Evolutionary conservation across 257 asterid species (phyloP).

Genomic region (Nyctanthes arbortristis): DNA sequence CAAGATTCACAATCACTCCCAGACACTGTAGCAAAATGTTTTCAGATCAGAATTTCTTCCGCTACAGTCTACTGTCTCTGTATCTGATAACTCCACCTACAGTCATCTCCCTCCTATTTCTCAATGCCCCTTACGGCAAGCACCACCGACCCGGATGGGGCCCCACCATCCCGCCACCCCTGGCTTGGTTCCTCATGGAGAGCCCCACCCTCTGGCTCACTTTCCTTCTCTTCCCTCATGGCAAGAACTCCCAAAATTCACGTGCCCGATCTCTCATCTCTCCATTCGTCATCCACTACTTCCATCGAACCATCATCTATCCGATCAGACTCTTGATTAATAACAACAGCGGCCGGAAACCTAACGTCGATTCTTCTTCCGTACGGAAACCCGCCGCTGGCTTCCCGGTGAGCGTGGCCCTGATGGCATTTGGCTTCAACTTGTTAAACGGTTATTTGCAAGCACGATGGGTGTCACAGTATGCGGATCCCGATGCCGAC

Average conservation of each 20-base stretch:
- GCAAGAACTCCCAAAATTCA: conserved; percentile 42
- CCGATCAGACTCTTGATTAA: conserved; percentile 44
- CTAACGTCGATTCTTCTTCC: neutral
- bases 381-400: conserved; percentile 16
- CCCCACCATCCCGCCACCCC: conserved; percentile 53
- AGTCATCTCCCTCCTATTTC: conserved; percentile 51
- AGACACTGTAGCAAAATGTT: conserved; percentile 40
- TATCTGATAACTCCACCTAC: conserved; percentile 49
- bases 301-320: conserved; percentile 59
- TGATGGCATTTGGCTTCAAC: conserved; percentile 49
- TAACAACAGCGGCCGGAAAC: conserved; percentile 17
- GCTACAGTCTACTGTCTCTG: conserved; percentile 34
- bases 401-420: conserved; percentile 47
- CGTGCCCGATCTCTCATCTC: conserved; percentile 47
- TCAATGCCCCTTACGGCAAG: conserved; percentile 73
- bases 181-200: conserved; percentile 74
- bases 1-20: neutral
- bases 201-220: conserved; percentile 74
- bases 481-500: conserved; percentile 37
- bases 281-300: conserved; percentile 61
- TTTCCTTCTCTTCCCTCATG: conserved; percentile 57
- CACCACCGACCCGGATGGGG: conserved; percentile 73
- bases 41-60: conserved; percentile 41
- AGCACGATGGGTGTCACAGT: conserved; percentile 58
- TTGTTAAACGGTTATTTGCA: conserved; percentile 56